These are phyloP conservation scores for Serendipita indica DNA, from an alignment of 768 basidiomycete species.

Conservation along the genomic window DNA sequence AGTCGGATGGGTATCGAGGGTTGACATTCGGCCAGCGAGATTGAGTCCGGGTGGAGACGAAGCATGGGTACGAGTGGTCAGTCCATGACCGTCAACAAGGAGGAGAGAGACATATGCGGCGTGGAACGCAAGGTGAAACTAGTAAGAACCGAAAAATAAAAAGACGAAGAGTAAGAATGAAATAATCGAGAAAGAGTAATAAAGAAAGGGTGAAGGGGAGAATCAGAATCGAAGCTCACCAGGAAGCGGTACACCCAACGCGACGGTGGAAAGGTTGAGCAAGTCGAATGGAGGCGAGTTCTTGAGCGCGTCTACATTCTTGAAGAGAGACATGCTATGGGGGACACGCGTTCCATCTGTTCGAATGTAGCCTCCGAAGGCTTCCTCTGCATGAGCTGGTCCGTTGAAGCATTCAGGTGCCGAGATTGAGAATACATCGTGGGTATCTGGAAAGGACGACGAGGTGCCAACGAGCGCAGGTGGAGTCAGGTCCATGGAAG, in stretches of 20 bases:
- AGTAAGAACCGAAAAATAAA: not conserved
- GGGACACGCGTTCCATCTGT: not conserved
- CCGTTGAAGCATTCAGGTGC: no score
- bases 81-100: not conserved
- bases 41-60: not conserved
- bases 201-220: not conserved
- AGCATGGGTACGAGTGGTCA: not conserved
- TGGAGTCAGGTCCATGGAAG: no score
- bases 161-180: not conserved
- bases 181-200: not conserved
- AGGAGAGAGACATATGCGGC: not conserved
- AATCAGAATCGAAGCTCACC: not conserved
- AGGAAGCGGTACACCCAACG: not conserved
- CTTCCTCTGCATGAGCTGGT: not conserved
- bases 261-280: not conserved
- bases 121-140: not conserved
- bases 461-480: no score
- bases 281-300: not conserved
- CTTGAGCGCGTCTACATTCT: not conserved
- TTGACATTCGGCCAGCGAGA: not conserved
- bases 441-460: no score
- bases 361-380: not conserved
- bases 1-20: not conserved
- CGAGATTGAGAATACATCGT: no score
- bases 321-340: not conserved